Evolutionary conservation across 78 protist species (phyloP).

Genomic region (Protostelium mycophagum): DNA sequence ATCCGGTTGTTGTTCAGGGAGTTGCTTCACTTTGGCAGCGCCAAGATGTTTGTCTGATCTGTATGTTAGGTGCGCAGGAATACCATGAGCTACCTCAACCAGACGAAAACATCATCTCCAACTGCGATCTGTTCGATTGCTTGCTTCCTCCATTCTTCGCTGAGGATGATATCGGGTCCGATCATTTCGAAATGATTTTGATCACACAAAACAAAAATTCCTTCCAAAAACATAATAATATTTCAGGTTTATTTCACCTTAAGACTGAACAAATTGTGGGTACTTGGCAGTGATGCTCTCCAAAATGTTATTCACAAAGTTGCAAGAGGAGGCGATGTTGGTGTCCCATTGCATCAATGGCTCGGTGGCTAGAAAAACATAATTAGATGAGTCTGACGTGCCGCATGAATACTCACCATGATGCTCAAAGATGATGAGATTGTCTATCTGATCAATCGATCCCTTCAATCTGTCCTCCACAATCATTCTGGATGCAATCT

Average conservation of each 20-base stretch:
- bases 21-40: neutral
- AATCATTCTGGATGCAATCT: conserved; percentile 82
- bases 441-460: conserved; percentile 63
- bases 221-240: too few species aligned
- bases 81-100: neutral
- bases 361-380: neutral
- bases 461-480: conserved; percentile 75
- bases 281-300: conserved; percentile 32
- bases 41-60: neutral
- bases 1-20: neutral
- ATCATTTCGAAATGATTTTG: too few species aligned
- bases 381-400: neutral
- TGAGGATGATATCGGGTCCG: too few species aligned
- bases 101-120: neutral
- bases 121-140: neutral
- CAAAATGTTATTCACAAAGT: conserved; percentile 47
- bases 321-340: conserved; percentile 36
- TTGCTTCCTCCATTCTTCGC: neutral
- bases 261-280: conserved; percentile 40
- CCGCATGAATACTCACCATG: conserved; percentile 8
- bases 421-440: conserved; percentile 51
- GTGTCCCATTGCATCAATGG: conserved; percentile 39
- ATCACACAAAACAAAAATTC: too few species aligned
- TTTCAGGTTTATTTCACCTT: too few species aligned
- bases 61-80: neutral